Evolutionary conservation across 257 asterid genomes (phyloP), one percentile per base, ranked within the genome.

Genomic region (Solanum paucissectum): DNA sequence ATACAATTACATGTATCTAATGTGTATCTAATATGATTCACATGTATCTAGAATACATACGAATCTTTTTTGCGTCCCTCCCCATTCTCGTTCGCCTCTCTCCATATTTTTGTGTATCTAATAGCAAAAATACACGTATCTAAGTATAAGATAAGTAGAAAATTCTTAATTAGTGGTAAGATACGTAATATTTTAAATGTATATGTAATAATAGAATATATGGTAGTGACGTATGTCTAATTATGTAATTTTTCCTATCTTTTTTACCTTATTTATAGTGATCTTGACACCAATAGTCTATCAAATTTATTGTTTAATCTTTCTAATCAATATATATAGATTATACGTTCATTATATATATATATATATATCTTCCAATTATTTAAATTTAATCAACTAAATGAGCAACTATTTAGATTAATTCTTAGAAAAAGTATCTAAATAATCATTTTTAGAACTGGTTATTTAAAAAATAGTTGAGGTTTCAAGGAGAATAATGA

Each of bases 61-160:
- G 4, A 18, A 55, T 55, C 25, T 20, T 7, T 0, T 20, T 55
- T 20, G 64, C 64, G 0, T 20, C 64, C 64, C 5, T 20, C 11
- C 25, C 64, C 2, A 55, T 20, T 18, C 25, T 20, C 0, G 4
- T 20, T 55, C 25, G 5, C 64, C 4, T 55, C 5, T 55, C n/a
- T 18, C n/a, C 10, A 18, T 7, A 7, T 55, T 6, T 49, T 55
- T 3, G 1, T 55, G n/a, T 55, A 55, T 55, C 4, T 55, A 2
- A 7, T 18, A 18, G 0, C 1, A 55, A 55, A 18, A 55, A 18
- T 55, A 0, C 2, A 55, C 0, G 0, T 55, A 7, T 55, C 2
- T 0, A 55, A 55, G n/a, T 55, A 1, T 55, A 20, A 55, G 0
- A 55, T 55, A 55, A 0, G 1, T 18, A 7, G 0, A 1, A 46